phyloP scores from a whole-genome alignment of 2,329 filamentous ascomycete genomes.

The Alternaria angustiovoidea region DNA sequence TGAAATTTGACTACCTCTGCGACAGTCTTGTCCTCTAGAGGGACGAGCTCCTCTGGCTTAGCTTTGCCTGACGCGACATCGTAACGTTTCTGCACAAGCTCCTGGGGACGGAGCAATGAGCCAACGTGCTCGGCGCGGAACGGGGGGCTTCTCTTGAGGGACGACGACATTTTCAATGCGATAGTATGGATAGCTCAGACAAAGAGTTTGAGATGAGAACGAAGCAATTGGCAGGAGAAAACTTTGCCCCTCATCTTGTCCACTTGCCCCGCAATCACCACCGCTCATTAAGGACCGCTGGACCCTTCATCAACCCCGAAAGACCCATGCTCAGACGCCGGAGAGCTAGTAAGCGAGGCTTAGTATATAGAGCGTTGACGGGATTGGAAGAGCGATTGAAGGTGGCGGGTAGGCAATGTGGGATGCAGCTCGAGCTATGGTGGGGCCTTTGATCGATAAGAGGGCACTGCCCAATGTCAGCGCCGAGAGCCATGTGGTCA shows the following conservation, averaged over 20 bases:
- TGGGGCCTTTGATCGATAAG: constrained; percentile 30
- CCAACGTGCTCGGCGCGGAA: constrained; percentile 79
- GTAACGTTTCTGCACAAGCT: constrained; percentile 67
- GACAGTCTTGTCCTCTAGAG: constrained; percentile 71
- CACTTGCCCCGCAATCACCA: constrained; percentile 32
- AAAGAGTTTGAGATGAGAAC: constrained; percentile 8
- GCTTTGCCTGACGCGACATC: constrained; percentile 62
- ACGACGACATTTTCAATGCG: constrained; percentile 45
- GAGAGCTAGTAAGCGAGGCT: constrained; percentile 16
- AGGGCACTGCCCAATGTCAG: constrained; percentile 9
- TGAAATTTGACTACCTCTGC: constrained; percentile 71
- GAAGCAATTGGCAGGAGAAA: constrained; percentile 16
- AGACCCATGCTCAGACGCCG: constrained; percentile 17
- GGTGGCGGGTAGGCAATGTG: constrained; percentile 28
- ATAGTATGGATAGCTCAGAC: constrained; percentile 5
- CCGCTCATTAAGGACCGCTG: constrained; percentile 20
- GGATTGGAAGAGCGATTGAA: constrained; percentile 28
- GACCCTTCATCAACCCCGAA: constrained; percentile 18
- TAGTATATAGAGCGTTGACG: constrained; percentile 8
- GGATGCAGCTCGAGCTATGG: constrained; percentile 33
- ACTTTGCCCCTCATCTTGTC: constrained; percentile 34
- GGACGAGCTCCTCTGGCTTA: constrained; percentile 55
- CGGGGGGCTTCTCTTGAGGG: constrained; percentile 58
- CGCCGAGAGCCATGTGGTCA: background rate
- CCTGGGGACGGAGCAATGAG: constrained; percentile 71